Base-by-base conservation (phyloP, 2,329 filamentous ascomycete species). In the Fusarium sp. region DNA sequence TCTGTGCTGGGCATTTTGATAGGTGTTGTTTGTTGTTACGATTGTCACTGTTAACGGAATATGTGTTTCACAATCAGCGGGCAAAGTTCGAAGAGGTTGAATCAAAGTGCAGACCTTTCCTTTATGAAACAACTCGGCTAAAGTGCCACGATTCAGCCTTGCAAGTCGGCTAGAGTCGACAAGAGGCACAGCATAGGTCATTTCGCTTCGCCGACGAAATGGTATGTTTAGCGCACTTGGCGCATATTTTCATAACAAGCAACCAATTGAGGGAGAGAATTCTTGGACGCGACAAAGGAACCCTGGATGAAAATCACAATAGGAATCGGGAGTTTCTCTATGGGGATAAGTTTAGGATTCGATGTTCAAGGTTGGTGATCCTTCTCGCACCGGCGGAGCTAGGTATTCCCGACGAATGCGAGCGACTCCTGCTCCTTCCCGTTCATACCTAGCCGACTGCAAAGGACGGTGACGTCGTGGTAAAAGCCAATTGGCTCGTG, bases 1-100 rank as follows among this genome's bases (percentile, higher is more conserved):
- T 40, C 59, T 16, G 62, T 64, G 6, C 43, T 50, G 3, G 62
- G 62, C 62, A 64, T 64, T 0, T 32, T 40, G 24, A 1, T 0
- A 4, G 11, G 1, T 30, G 8, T 11, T 29, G 27, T 24, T 24
- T 24, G 22, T 24, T 27, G 25, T 10, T 27, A 27, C 8, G 8
- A 27, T 27, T 27, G 25, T 27, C 25, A 27, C 25, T 25, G 24
- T 27, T 6, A 10, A 27, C 9, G 25, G 25, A 25, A 25, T 30
- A 30, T 30, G 12, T 30, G 29, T 30, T 15, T 30, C 29, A 30
- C 6, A 1, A 11, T 11, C 29, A 30, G 29, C 6, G 29, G 29
- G 22, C 22, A 24, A 24, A 24, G 22, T 24, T 24, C 14, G 12
- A 30, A 30, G 14, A 32, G 14, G 2, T 22, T 43, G 14, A 24